Evolutionary conservation across 495 filamentous ascomycete genomes (phyloP), one percentile per base, ranked within the genome.

Genomic region (Amorphotheca resinae): DNA sequence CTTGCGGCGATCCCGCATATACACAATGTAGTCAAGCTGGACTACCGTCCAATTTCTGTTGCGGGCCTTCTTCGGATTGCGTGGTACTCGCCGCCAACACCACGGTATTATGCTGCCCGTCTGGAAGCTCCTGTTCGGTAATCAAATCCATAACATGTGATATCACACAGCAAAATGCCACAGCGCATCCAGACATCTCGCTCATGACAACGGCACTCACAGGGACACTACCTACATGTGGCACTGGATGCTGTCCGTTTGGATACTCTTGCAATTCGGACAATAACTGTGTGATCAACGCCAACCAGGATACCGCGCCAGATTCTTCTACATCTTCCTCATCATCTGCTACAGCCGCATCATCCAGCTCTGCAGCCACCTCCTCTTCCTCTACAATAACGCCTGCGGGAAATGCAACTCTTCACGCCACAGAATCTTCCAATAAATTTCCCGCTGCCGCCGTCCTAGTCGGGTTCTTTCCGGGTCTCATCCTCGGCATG

Each of bases 51-150:
- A 64, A 74, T 56, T 93, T 93, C 65, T 93, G 86, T 65, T 95
- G 87, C 58, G 63, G 74, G 6, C 51, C 66, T 14, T 61, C 57
- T 2, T 62, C 73, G n/a, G 73, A 59, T 16, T 95, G 87, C 56
- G 57, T 79, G 30, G 51, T 66, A 22, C 64, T 91, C 23, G 83
- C 86, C 44, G 69, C 62, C 33, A 68, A 64, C 23, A 83, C 73
- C 9, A 82, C 84, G 0, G 69, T 78, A 3, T 68, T 93, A 15
- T 95, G 87, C 65, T 95, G 87, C 58, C 84, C 84, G 6, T 43
- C 60, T 2, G 77, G 74, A 1, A 44, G 53, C 9, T 64, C 67
- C 51, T 95, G 87, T 62, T 44, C 61, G 22, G 69, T 61, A 30
- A 87, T 95, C 46, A 47, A 67, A 46, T 67, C 84, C 4, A 79